Conservation (phyloP, 73 alveolate genomes). For the Tetrahymena borealis region DNA sequence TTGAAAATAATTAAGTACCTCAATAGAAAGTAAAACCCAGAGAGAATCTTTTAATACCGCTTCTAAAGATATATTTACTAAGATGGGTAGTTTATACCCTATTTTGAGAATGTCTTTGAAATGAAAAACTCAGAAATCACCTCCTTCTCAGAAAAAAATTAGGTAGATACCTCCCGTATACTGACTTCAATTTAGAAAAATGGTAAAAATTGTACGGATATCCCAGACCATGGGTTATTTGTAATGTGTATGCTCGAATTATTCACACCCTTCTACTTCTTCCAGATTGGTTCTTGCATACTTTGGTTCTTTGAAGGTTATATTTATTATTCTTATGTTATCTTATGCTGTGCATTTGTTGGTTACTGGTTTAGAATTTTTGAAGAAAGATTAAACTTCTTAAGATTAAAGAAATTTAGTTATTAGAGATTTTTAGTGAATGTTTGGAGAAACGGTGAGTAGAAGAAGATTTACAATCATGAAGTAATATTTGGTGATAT, state of each 20-base stretch:
- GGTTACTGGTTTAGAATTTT: slow-evolving; percentile 3
- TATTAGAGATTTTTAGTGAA: background rate
- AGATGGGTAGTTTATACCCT: background rate
- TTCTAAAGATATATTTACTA: background rate
- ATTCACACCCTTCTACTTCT: slow-evolving; percentile 27
- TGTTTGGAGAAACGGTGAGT: background rate
- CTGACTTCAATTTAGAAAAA: background rate
- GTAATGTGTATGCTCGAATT: slow-evolving; percentile 22
- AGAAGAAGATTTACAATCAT: background rate
- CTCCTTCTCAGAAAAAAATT: background rate
- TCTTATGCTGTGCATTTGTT: slow-evolving; percentile 17
- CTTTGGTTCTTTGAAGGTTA: slow-evolving; percentile 39
- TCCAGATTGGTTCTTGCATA: background rate
- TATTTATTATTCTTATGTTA: slow-evolving; percentile 22
- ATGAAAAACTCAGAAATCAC: background rate
- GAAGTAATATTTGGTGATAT: slow-evolving; percentile 93
- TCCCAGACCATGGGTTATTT: slow-evolving; percentile 35
- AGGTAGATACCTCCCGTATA: background rate
- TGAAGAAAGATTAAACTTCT: slow-evolving; percentile 29
- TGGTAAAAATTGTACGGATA: slow-evolving; percentile 32
- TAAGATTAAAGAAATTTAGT: slow-evolving; percentile 12
- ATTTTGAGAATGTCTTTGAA: background rate
- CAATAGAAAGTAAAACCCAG: background rate
- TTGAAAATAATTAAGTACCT: background rate
- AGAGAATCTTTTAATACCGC: background rate